phyloP scores from a whole-genome alignment of 2,329 filamentous ascomycete species.

The Hypoxylon sp. region DNA sequence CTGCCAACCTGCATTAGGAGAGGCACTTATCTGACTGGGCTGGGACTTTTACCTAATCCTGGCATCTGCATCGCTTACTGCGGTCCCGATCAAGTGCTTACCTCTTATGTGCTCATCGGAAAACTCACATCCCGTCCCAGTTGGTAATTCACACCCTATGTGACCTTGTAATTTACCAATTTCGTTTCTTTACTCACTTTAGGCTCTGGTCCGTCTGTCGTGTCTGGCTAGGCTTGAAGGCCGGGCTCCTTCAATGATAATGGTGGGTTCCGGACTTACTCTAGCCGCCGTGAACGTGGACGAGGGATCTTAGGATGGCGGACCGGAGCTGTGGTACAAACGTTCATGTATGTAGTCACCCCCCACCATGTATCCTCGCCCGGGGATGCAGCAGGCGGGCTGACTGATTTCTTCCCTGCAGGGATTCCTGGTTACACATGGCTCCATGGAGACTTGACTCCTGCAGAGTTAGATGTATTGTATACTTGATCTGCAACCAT shows the following conservation, averaged over 20 bases:
- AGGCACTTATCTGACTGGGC: slow-evolving; percentile 8
- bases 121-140: slow-evolving; percentile 9
- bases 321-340: slow-evolving; percentile 40
- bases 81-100: slow-evolving; percentile 30
- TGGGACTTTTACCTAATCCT: slow-evolving; percentile 25
- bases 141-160: slow-evolving; percentile 20
- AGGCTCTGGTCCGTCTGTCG: background rate
- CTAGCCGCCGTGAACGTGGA: slow-evolving; percentile 27
- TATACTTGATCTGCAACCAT: slow-evolving; percentile 41
- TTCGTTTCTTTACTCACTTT: slow-evolving; percentile 2
- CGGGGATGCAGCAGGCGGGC: slow-evolving; percentile 43
- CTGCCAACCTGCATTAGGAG: slow-evolving; percentile 20
- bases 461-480: slow-evolving; percentile 46
- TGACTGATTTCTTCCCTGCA: slow-evolving; percentile 45
- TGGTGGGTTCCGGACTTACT: slow-evolving; percentile 22
- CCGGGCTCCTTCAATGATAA: slow-evolving; percentile 6
- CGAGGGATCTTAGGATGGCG: slow-evolving; percentile 32
- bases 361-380: slow-evolving; percentile 42
- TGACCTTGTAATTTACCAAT: slow-evolving; percentile 18
- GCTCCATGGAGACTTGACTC: slow-evolving; percentile 43
- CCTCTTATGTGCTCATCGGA: slow-evolving; percentile 18
- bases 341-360: slow-evolving; percentile 35
- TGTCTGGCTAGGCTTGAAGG: slow-evolving; percentile 2
- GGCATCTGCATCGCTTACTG: slow-evolving; percentile 37
- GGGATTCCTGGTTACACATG: slow-evolving; percentile 48